Base-by-base conservation (phyloP, 2,329 filamentous ascomycete species). In the Fusarium burgessii region DNA sequence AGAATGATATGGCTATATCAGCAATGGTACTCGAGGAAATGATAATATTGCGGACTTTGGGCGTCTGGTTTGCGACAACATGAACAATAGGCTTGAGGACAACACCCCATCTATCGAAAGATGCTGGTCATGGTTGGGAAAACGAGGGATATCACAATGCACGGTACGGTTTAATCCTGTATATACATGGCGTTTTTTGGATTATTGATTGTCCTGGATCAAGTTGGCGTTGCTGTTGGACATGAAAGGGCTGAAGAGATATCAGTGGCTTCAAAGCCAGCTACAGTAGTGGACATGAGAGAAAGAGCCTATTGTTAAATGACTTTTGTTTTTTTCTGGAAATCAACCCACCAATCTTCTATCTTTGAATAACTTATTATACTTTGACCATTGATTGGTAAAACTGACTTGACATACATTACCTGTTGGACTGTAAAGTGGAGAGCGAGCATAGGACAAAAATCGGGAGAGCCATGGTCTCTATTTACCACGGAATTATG, bases 151-250 rank as follows among this genome's bases (percentile, higher is more conserved):
- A 23, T 57, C 40, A 66, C 47, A 47, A 72, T 42, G 54, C 29
- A 72, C 29, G 68, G 66, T 36, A 56, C 35, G 56, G 58, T 32
- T 36, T 61, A 62, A 62, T 62, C 27, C 27, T 29, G 35, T 71
- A 60, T 71, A 69, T 32, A 69, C 38, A 66, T 18, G 68, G 69
- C 56, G 69, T 70, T 72, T 33, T 25, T 25, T 50, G 47, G 50
- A 58, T 49, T 32, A 18, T 18, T 56, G 15, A 32, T 18, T 14
- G 25, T 47, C 41, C 40, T 25, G 35, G 58, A 58, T 38, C 45
- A 42, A 49, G 35, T 35, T 43, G 32, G 62, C 32, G 38, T 46
- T 35, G 17, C 27, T 32, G 25, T 56, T 64, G 18, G 25, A 33
- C 23, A 25, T 27, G 41, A 15, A 43, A 47, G 36, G 23, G 11